A percentile compares a stretch with the other conserved stretches of the same genome.
These are phyloP conservation scores for Phytophthora pinifolia DNA, from an alignment of 352 stramenopile genomes.

Conservation along the genomic window DNA sequence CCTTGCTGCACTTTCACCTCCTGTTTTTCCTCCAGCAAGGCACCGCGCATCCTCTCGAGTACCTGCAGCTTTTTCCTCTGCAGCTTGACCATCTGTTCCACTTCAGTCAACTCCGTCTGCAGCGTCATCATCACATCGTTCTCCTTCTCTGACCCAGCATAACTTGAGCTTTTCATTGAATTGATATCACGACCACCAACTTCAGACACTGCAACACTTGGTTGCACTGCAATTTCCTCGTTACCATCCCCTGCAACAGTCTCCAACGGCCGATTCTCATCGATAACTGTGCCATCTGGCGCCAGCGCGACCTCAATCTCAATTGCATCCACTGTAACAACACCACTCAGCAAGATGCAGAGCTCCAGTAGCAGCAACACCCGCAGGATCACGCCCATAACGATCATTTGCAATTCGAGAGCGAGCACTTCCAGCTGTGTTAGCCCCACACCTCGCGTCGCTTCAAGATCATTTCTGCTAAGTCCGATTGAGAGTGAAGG, in stretches of 20 bases:
- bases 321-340: not conserved
- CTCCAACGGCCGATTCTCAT: conserved; percentile 2
- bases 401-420: not conserved
- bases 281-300: conserved; percentile 14
- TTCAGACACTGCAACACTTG: not conserved
- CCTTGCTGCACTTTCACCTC: not conserved
- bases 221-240: not conserved
- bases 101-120: conserved; percentile 26
- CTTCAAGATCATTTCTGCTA: conserved; percentile 18
- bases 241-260: not conserved
- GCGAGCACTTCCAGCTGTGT: not conserved
- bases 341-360: not conserved
- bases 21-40: conserved; percentile 19
- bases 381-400: not conserved
- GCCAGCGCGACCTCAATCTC: conserved; percentile 22
- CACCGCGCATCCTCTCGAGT: conserved; percentile 28
- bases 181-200: not conserved
- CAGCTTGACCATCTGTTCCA: conserved; percentile 46
- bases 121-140: conserved; percentile 17
- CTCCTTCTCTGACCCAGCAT: not conserved
- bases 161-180: not conserved
- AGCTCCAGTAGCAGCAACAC: not conserved
- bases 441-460: conserved; percentile 1
- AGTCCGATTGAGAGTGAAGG: conserved; percentile 17
- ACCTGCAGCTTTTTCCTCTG: conserved; percentile 44